Evolutionary conservation across 495 filamentous ascomycete species (phyloP).

Genomic region (Articulospora tetracladia): DNA sequence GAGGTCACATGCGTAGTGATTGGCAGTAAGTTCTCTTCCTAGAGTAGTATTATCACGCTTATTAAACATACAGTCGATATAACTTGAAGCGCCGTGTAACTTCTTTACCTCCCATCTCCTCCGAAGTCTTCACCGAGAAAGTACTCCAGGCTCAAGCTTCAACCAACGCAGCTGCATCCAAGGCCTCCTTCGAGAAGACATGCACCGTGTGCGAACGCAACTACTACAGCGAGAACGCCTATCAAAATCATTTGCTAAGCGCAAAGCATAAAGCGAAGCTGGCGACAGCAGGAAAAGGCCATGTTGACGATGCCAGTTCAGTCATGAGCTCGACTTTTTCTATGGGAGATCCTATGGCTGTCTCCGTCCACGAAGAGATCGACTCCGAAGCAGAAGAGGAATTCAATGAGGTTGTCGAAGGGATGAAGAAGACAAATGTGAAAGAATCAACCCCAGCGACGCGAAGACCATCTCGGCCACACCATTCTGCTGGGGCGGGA

Average conservation of each 20-base stretch:
- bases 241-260: conserved; percentile 86
- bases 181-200: conserved; percentile 80
- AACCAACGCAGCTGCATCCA: conserved; percentile 77
- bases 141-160: conserved; percentile 88
- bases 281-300: conserved; percentile 28
- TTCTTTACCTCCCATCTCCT: conserved; percentile 84
- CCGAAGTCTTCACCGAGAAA: conserved; percentile 93
- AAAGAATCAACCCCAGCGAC: conserved; percentile 42
- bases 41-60: not conserved
- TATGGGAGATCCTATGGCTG: conserved; percentile 57
- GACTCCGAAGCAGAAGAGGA: conserved; percentile 61
- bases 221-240: conserved; percentile 95
- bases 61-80: conserved; percentile 64
- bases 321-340: conserved; percentile 90
- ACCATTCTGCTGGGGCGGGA: conserved; percentile 27
- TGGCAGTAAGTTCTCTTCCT: conserved; percentile 76
- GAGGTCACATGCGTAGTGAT: conserved; percentile 92
- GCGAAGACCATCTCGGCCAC: conserved; percentile 25
- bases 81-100: conserved; percentile 96
- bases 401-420: conserved; percentile 73
- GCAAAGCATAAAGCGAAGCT: conserved; percentile 81
- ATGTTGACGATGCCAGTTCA: conserved; percentile 71
- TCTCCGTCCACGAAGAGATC: conserved; percentile 31
- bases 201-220: conserved; percentile 85
- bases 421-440: conserved; percentile 69